phyloP scores from a whole-genome alignment of 108 stramenopile genomes.

The Nitzschia inconspicua region DNA sequence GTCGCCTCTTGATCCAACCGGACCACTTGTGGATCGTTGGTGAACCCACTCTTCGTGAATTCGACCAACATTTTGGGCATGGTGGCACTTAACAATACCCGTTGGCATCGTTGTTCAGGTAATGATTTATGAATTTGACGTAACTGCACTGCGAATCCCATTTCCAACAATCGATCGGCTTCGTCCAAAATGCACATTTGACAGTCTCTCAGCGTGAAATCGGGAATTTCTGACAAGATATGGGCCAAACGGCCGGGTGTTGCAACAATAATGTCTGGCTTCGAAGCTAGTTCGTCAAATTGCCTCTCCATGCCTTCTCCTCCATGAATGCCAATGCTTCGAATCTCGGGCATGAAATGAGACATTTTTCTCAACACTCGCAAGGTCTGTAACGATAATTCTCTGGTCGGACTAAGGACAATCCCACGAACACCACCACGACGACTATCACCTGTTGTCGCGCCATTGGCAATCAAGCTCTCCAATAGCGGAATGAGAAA shows the following conservation, averaged over 20 bases:
- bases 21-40: constrained; percentile 89
- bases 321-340: constrained; percentile 87
- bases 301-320: constrained; percentile 97
- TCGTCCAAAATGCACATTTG: constrained; percentile 95
- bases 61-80: constrained; percentile 94
- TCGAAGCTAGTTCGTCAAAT: constrained; percentile 82
- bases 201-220: constrained; percentile 79
- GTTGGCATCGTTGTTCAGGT: constrained; percentile 82
- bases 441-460: no score
- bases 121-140: constrained; percentile 66
- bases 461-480: constrained; percentile 39
- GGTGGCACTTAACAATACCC: constrained; percentile 94
- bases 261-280: constrained; percentile 96
- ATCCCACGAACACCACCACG: constrained; percentile 47
- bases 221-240: constrained; percentile 93
- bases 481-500: constrained; percentile 95
- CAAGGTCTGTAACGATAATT: constrained; percentile 92
- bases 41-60: constrained; percentile 95
- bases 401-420: constrained; percentile 95
- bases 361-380: constrained; percentile 82
- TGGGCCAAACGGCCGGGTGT: constrained; percentile 98
- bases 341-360: constrained; percentile 62
- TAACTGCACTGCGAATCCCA: constrained; percentile 96
- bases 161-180: constrained; percentile 98
- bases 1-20: constrained; percentile 94